Percentiles rank a stretch among this genome's conserved stretches.
Evolutionary conservation across 1,139 yeast genomes (phyloP).

Genomic region (Diutina neorugosa): DNA sequence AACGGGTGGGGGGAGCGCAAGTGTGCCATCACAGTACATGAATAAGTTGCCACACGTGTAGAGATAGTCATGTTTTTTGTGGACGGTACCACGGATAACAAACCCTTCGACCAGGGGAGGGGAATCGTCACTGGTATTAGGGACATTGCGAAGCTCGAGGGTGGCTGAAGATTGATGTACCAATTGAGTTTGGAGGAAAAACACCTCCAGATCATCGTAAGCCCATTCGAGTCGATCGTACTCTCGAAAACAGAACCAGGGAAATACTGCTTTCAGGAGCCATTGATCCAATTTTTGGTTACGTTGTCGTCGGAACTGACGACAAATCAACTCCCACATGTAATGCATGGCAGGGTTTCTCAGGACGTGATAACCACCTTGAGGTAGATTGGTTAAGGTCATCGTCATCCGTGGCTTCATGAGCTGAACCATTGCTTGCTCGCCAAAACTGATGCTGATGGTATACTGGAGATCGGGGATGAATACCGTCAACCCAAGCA

Average conservation of each 20-base stretch:
- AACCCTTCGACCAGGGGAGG: slow-evolving; percentile 18
- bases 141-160: slow-evolving; percentile 46
- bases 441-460: not conserved
- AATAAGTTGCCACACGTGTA: not conserved
- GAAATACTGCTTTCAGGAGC: slow-evolving; percentile 13
- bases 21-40: not conserved
- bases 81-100: slow-evolving; percentile 5
- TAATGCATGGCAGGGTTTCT: not conserved
- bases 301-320: not conserved
- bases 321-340: not conserved
- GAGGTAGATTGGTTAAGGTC: not conserved
- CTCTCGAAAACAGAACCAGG: slow-evolving; percentile 48
- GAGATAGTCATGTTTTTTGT: not conserved
- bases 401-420: not conserved
- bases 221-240: slow-evolving; percentile 77
- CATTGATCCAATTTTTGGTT: slow-evolving; percentile 8
- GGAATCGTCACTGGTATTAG: slow-evolving; percentile 15
- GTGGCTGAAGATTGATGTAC: slow-evolving; percentile 13
- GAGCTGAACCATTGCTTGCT: not conserved
- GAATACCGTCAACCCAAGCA: not conserved
- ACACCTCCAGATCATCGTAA: slow-evolving; percentile 35
- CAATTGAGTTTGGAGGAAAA: slow-evolving; percentile 21
- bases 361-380: not conserved
- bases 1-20: not conserved
- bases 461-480: not conserved